Evolutionary conservation across 768 basidiomycete genomes (phyloP), one percentile per base, ranked within the genome.

Genomic region (Russula ochroleuca): DNA sequence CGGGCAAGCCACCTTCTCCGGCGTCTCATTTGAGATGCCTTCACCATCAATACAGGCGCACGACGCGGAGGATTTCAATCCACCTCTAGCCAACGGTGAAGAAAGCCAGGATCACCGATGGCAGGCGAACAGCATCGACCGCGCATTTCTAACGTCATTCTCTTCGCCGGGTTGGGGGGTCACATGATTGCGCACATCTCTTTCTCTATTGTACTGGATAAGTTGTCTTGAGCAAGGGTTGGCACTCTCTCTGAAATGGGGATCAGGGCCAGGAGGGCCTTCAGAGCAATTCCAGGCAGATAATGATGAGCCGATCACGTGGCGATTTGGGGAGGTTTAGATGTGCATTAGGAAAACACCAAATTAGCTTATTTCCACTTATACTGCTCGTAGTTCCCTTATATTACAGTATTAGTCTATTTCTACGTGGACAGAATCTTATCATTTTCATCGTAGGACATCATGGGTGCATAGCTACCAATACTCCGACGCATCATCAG

Each of bases 381-480:
- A 59, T 64, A 54, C 11, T 64, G 21, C 23, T 49, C 49, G 53
- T 54, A 64, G n/a, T 15, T 49, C 35, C 57, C 47, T 59, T 64
- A 64, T 64, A 64, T 64, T 64, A 28, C 28, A 28, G 28, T 28
- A 64, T 64, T 59, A 54, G 21, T 33, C 52, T 64, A 64, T 49
- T 33, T 6, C 21, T 33, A 17, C 45, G 47, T 64, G 47, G 47
- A 31, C 47, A 8, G 40, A n/a, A 31, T 19, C 31, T 21, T 31
- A 15, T 9, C 10, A 14, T n/a, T 21, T 43, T 45, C 23, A 48
- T 25, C 0, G 23, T 15, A 25, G 23, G 21, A 47, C 13, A n/a
- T n/a, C 14, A 23, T 49, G 48, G 23, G 14, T 25, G 8, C 48
- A 49, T 28, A 14, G 7, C 25, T 49, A 49, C 48, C 13, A 8